Base-by-base conservation (phyloP, 1,139 yeast species). In the Blastobotrys elegans region DNA sequence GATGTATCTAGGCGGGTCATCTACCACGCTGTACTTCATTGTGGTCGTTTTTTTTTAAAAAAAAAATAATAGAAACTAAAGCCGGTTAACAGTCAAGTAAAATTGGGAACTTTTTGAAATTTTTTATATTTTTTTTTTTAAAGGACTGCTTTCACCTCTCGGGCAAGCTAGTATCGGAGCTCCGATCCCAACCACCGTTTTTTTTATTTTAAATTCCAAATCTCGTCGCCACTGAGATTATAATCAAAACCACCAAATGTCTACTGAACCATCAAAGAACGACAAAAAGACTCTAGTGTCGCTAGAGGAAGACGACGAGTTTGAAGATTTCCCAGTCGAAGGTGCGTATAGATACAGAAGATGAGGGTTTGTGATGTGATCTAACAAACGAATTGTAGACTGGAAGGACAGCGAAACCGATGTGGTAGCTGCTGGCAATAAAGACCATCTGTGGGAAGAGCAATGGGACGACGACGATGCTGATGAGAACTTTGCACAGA, bases 241-340 rank as follows among this genome's bases (percentile, higher is more conserved):
- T n/a, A n/a, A n/a, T n/a, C n/a, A n/a, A n/a, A n/a, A n/a, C n/a
- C n/a, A n/a, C n/a, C n/a, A n/a, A n/a, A 34, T 34, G 38, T 37
- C 40, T 13, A 22, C 29, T 21, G 40, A 37, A 37, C 32, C 6
- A 30, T n/a, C 16, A 20, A 37, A 44, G 40, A 46, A 53, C 30
- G 43, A 44, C 40, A 51, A 54, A 44, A 51, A 50, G 49, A 56
- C 68, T 43, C 67, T 73, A 17, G 77, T 75, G 60, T 77, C 90
- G 2, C 71, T 88, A 49, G 96, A 88, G 62, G 96, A 87, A 58
- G 96, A 89, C 62, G 96, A 89, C 64, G 96, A 88, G 66, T 89
- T 89, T 65, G 97, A 89, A 70, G 97, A 89, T 63, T 89, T 89
- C 67, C 96, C 96, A 3, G 89, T 80, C 47, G 96, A 87, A 59